phyloP scores from a whole-genome alignment of 768 basidiomycete genomes.

The Tremella fuciformis region DNA sequence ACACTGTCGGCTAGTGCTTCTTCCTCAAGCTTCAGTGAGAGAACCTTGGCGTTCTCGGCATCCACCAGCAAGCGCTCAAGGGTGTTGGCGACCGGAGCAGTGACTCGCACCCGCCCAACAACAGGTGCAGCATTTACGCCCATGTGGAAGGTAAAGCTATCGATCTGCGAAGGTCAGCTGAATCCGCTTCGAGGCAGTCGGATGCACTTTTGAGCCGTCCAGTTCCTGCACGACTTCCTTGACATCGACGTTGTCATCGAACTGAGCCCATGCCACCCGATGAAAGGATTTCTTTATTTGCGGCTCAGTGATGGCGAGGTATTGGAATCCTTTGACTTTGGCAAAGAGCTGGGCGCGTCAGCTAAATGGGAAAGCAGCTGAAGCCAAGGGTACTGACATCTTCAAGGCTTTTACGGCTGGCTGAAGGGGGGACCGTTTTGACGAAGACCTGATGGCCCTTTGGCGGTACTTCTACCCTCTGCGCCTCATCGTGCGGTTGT shows the following conservation, averaged over 20 bases:
- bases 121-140: conserved; percentile 67
- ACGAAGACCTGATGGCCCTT: conserved; percentile 70
- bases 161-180: conserved; percentile 62
- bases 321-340: conserved; percentile 74
- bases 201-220: conserved; percentile 74
- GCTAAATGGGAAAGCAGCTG: not conserved
- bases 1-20: conserved; percentile 52
- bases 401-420: conserved; percentile 82
- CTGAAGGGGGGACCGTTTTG: conserved; percentile 88
- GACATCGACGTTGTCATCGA: conserved; percentile 82
- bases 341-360: conserved; percentile 62
- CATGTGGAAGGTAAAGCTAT: conserved; percentile 84
- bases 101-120: conserved; percentile 70
- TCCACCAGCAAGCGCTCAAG: conserved; percentile 80
- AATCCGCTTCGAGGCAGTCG: not conserved
- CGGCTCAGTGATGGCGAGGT: conserved; percentile 88
- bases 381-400: conserved; percentile 59
- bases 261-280: conserved; percentile 89
- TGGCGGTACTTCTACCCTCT: conserved; percentile 39
- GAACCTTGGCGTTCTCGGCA: conserved; percentile 67
- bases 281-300: conserved; percentile 89
- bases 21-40: conserved; percentile 72
- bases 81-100: conserved; percentile 76
- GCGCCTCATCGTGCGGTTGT: conserved; percentile 23
- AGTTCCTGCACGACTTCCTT: conserved; percentile 65